phyloP scores from a whole-genome alignment of 768 basidiomycete species.

The Kwoniella heveanensis region DNA sequence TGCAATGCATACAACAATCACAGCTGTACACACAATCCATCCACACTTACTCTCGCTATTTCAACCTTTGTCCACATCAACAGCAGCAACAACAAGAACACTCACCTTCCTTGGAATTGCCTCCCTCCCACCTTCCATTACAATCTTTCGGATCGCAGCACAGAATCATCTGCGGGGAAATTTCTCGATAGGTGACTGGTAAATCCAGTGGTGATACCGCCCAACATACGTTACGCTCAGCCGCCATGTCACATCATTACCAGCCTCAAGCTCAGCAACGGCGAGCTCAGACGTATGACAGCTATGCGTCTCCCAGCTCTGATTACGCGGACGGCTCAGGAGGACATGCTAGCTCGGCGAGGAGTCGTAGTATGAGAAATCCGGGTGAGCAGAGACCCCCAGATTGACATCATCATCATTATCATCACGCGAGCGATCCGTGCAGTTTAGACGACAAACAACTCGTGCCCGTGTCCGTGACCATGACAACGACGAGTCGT shows the following conservation, averaged over 20 bases:
- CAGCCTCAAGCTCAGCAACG: slow-evolving; percentile 20
- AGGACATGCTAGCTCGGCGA: slow-evolving; percentile 15
- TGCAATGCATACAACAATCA: too few species aligned
- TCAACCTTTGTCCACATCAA: not conserved
- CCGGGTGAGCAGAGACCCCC: slow-evolving; percentile 27
- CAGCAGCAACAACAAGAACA: not conserved
- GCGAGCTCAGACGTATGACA: slow-evolving; percentile 44
- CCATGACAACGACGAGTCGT: not conserved
- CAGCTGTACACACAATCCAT: too few species aligned
- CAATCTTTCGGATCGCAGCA: not conserved
- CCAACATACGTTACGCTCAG: too few species aligned
- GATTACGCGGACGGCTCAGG: slow-evolving; percentile 21
- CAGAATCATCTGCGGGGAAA: not conserved
- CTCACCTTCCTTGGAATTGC: not conserved
- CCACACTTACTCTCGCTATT: not conserved
- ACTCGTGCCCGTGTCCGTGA: too few species aligned
- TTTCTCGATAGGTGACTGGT: not conserved
- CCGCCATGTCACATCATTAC: not conserved
- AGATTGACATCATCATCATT: too few species aligned
- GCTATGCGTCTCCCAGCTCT: slow-evolving; percentile 19
- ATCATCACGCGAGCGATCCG: not conserved
- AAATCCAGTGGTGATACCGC: too few species aligned
- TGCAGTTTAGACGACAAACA: not conserved
- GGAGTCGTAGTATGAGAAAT: slow-evolving; percentile 42
- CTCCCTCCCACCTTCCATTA: not conserved